Evolutionary conservation across 768 basidiomycete genomes (phyloP).

Genomic region (Lactarius akahatsu): DNA sequence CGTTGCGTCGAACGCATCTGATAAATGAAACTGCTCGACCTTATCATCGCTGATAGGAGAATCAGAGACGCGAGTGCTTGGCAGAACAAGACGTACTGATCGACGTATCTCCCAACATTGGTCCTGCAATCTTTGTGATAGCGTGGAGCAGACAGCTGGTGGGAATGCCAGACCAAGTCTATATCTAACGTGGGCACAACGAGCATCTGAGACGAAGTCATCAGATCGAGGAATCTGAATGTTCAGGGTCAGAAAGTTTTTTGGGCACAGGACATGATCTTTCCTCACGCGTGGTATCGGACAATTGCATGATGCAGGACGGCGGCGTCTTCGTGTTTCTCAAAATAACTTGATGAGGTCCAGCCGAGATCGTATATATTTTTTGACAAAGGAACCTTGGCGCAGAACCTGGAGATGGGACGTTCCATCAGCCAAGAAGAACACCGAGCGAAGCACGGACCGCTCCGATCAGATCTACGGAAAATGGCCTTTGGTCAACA

Average conservation of each 20-base stretch:
- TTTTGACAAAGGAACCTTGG: slow-evolving; percentile 52
- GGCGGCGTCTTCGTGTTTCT: slow-evolving; percentile 38
- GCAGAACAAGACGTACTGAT: slow-evolving; percentile 44
- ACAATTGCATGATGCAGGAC: slow-evolving; percentile 51
- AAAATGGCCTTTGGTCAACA: slow-evolving; percentile 50
- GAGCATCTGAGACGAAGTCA: slow-evolving; percentile 46
- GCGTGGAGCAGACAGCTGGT: slow-evolving; percentile 52
- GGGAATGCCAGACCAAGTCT: slow-evolving; percentile 74
- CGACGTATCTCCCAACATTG: slow-evolving; percentile 47
- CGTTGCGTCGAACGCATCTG: slow-evolving; percentile 50
- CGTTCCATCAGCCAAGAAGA: not conserved
- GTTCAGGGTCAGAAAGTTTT: not conserved
- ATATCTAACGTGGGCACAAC: slow-evolving; percentile 70
- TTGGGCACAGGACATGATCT: not conserved
- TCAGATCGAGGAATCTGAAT: slow-evolving; percentile 54
- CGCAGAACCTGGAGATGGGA: slow-evolving; percentile 47
- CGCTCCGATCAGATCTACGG: slow-evolving; percentile 57
- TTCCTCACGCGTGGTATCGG: slow-evolving; percentile 56
- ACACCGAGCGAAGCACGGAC: slow-evolving; percentile 36
- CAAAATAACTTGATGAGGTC: slow-evolving; percentile 47
- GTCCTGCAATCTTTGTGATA: slow-evolving; percentile 48
- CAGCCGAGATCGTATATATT: slow-evolving; percentile 56
- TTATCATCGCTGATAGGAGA: slow-evolving; percentile 45
- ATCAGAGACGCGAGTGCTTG: not conserved
- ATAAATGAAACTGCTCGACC: slow-evolving; percentile 47